Evolutionary conservation across 2,329 filamentous ascomycete genomes (phyloP), one percentile per base, ranked within the genome.

Genomic region (Epichloe sylvatica): DNA sequence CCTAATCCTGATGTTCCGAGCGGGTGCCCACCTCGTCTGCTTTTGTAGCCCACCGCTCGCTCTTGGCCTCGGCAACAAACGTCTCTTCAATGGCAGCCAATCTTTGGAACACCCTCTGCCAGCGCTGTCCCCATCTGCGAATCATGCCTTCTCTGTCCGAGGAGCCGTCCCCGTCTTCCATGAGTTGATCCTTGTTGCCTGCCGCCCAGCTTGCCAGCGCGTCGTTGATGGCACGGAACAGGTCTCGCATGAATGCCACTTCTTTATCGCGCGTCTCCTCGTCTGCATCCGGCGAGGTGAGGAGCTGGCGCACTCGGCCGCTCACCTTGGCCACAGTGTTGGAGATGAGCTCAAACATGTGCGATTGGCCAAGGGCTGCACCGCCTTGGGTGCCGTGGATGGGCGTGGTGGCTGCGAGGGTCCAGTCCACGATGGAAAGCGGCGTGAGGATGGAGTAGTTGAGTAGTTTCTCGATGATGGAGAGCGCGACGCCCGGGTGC

Each of bases 401-500:
- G 53, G 87, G 67, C 17, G 66, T 64, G 45, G 59, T 62, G n/a
- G 62, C 80, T 34, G 80, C 74, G 12, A 98, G 74, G 0, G 87
- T 87, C 92, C 92, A 98, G 60, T 94, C 83, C 45, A 96, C 77
- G 30, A 98, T 89, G 15, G 83, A 83, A 51, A 81, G 73, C 0
- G 92, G 92, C 8, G 84, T 89, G 36, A 98, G 75, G 58, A 98
- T 95, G 13, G 86, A 90, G 70, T 96, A 98, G 70, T 97, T 98
- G 58, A 98, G 82, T 5, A 98, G 77, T 68, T 97, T 97, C 72
- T 97, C 91, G 51, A 97, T 78, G 59, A 98, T 94, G 58, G 86
- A 86, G 57, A 97, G 80, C 3, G 89, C 92, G 41, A 94, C 83
- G 52, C 92, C 92, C 0, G 91, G 89, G 60, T 98, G 91, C 34